Conservation (phyloP, 441 rosid genomes). For the Pelargonium fulgidum region DNA sequence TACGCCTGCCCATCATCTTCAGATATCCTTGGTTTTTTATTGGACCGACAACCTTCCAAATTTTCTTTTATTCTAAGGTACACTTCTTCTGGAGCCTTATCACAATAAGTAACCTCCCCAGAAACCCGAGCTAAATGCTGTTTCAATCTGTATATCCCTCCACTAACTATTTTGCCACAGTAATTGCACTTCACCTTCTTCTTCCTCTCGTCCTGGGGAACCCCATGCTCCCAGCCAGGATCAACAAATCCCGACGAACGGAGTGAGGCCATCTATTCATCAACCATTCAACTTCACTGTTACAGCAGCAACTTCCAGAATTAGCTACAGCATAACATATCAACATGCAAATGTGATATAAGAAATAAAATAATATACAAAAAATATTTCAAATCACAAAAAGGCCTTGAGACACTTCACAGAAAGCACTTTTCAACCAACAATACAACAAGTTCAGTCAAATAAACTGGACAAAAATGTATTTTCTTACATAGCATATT, state of each 20-base stretch:
- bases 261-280: constrained; percentile 48
- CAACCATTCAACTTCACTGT: constrained; percentile 20
- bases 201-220: constrained; percentile 73
- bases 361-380: background rate
- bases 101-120: constrained; percentile 82
- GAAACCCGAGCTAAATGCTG: constrained; percentile 79
- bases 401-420: too few species aligned
- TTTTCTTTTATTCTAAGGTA: constrained; percentile 63
- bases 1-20: constrained; percentile 42
- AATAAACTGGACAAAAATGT: too few species aligned
- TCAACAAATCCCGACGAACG: constrained; percentile 53
- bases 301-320: too few species aligned
- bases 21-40: constrained; percentile 43
- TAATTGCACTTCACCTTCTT: constrained; percentile 89
- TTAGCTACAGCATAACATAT: background rate
- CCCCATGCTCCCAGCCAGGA: constrained; percentile 92
- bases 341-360: background rate
- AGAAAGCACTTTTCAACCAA: too few species aligned
- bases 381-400: too few species aligned
- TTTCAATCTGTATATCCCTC: constrained; percentile 78
- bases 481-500: too few species aligned
- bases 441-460: too few species aligned
- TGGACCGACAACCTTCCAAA: constrained; percentile 64
- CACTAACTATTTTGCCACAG: constrained; percentile 73
- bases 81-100: constrained; percentile 69